Evolutionary conservation across 345 rosid genomes (phyloP), one percentile per base, ranked within the genome.

Genomic region (Laguncularia racemosa): DNA sequence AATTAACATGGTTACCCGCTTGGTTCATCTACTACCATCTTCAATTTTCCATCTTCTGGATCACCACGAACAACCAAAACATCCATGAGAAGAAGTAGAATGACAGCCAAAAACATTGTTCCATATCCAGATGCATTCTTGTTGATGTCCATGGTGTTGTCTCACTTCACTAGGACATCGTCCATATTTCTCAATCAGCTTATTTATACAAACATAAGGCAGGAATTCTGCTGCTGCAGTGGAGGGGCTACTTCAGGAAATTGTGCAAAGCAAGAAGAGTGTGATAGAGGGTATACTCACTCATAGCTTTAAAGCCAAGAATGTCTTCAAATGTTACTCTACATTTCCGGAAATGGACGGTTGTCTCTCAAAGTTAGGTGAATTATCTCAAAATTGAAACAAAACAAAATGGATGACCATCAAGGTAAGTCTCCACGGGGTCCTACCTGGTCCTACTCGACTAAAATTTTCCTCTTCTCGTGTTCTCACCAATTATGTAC

Each of bases 291-390:
- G 46, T 33, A 54, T 54, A 38, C 10, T 16, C 23, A 15, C 26
- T 23, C 53, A 18, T 55, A 49, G 54, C 67, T 63, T 63, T 63
- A 53, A 63, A 63, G 67, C 52, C 60, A 62, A 63, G 67, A 46
- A 48, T 19, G 26, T 23, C 6, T 21, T 47, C 28, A 47, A 11
- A 33, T 33, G 9, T 33, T 33, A 1, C 40, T 33, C 40, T 10
- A 33, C 7, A 33, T 33, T 33, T 1, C 40, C 4, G 40, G 40
- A 33, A 6, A 33, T 33, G 40, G 9, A 10, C 7, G 40, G 40
- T 33, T 33, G 4, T 6, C 10, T 33, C 40, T 33, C 40, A 7
- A 33, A 33, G 40, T 33, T 33, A 33, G 40, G 40, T 33, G 40
- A 33, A 33, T 9, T 1, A 33, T 33, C 40, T 4, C 40, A 33